phyloP scores from a whole-genome alignment of 192 early-diverging fungal species.

The Spizellomyces sp. region DNA sequence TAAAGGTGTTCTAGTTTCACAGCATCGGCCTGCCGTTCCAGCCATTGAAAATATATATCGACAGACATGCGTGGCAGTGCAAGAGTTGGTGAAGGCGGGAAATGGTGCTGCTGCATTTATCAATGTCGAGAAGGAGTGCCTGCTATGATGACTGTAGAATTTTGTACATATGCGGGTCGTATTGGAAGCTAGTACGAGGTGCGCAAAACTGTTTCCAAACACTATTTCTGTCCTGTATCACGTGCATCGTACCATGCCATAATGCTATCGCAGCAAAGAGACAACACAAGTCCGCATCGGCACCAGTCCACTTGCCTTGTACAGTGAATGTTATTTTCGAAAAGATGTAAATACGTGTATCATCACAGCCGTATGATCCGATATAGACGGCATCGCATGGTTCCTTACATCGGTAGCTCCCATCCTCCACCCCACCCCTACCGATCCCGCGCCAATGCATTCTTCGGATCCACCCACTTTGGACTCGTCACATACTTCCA shows the following conservation, averaged over 20 bases:
- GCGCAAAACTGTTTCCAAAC: no score
- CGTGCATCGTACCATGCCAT: no score
- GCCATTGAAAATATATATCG: slow-evolving; percentile 26
- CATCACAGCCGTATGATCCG: no score
- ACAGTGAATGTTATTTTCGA: no score
- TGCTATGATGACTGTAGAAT: neutral
- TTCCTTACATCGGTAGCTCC: neutral
- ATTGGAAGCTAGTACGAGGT: no score
- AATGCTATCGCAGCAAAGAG: no score
- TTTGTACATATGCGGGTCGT: neutral
- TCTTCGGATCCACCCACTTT: slow-evolving; percentile 44
- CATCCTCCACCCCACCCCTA: neutral
- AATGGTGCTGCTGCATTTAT: slow-evolving; percentile 26
- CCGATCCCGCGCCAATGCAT: slow-evolving; percentile 26
- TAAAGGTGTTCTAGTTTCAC: neutral
- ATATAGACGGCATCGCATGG: no score
- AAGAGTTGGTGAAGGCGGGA: slow-evolving; percentile 16
- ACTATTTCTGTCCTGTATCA: no score
- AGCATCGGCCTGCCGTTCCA: slow-evolving; percentile 23
- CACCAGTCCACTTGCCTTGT: no score
- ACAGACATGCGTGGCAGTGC: slow-evolving; percentile 14
- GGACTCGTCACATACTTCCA: slow-evolving; percentile 51
- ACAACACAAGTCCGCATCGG: no score
- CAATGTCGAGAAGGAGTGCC: slow-evolving; percentile 17
- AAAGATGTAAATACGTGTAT: no score